Conservation (phyloP, 2,329 filamentous ascomycete species). For the Phaeosphaeriaceae sp. region DNA sequence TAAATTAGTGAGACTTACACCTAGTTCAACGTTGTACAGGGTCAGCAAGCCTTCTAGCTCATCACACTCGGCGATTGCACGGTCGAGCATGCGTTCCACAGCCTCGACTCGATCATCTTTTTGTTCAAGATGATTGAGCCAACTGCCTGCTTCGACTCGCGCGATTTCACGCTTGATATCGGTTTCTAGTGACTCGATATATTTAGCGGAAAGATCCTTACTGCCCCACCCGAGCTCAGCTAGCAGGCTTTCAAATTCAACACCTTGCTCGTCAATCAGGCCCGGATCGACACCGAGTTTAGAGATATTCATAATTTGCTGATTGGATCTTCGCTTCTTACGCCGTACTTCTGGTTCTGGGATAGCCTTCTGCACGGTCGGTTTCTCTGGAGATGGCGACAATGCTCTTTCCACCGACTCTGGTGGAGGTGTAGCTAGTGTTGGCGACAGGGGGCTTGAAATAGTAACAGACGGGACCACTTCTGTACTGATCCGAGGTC, state of each 20-base stretch:
- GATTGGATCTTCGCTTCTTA: constrained; percentile 70
- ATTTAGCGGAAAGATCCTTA: constrained; percentile 74
- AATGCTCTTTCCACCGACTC: constrained; percentile 37
- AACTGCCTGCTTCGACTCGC: constrained; percentile 88
- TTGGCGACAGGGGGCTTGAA: constrained; percentile 38
- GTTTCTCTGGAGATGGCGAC: constrained; percentile 47
- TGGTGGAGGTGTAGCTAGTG: constrained; percentile 20
- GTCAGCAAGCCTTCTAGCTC: constrained; percentile 94
- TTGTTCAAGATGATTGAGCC: constrained; percentile 81
- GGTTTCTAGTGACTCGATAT: constrained; percentile 78
- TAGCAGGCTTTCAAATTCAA: constrained; percentile 81
- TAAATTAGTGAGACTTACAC: constrained; percentile 64
- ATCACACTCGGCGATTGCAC: constrained; percentile 92
- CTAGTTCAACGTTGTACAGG: constrained; percentile 91
- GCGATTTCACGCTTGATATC: constrained; percentile 88
- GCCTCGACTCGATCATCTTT: constrained; percentile 89
- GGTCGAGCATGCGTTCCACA: constrained; percentile 84
- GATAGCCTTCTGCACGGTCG: constrained; percentile 21
- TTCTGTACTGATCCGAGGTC: constrained; percentile 39
- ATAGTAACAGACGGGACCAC: constrained; percentile 44
- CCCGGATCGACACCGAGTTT: constrained; percentile 77
- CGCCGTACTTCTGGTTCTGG: constrained; percentile 57
- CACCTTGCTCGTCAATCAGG: constrained; percentile 76
- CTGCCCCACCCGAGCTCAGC: constrained; percentile 90
- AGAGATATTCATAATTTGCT: constrained; percentile 79